Percentiles rank a stretch among this genome's conserved stretches.
Conservation (phyloP, 768 basidiomycete genomes). For the Lactarius indigo region DNA sequence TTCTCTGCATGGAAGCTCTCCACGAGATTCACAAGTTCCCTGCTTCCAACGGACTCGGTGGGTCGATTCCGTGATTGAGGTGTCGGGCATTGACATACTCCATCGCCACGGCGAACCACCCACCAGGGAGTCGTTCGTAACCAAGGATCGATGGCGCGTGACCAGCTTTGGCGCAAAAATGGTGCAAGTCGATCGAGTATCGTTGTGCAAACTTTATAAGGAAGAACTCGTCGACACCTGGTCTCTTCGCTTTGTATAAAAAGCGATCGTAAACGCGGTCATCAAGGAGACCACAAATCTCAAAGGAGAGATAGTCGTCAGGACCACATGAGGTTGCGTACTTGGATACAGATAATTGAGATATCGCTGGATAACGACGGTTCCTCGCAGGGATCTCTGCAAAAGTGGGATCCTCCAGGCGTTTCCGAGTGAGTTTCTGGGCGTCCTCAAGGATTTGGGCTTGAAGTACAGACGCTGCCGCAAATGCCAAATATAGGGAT, state of each 20-base stretch:
- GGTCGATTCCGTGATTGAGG: no score
- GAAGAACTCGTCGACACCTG: background rate
- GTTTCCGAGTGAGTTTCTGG: no score
- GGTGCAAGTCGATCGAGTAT: background rate
- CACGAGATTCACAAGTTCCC: no score
- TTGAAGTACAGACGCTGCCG: background rate
- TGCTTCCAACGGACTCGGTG: no score
- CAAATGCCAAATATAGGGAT: background rate
- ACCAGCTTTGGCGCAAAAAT: background rate
- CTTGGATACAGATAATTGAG: background rate
- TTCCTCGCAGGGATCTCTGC: background rate
- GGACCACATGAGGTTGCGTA: background rate
- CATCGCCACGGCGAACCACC: no score
- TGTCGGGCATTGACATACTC: no score
- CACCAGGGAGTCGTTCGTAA: no score
- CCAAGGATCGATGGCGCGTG: no score
- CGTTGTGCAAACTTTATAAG: background rate
- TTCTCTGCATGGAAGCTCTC: background rate
- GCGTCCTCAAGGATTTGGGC: background rate
- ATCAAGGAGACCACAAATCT: background rate
- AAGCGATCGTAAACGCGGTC: background rate
- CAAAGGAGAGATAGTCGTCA: background rate
- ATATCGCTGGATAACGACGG: background rate
- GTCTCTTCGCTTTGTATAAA: background rate
- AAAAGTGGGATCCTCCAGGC: no score